phyloP scores from a whole-genome alignment of 2,329 filamentous ascomycete species.

The Penicillium sp. region DNA sequence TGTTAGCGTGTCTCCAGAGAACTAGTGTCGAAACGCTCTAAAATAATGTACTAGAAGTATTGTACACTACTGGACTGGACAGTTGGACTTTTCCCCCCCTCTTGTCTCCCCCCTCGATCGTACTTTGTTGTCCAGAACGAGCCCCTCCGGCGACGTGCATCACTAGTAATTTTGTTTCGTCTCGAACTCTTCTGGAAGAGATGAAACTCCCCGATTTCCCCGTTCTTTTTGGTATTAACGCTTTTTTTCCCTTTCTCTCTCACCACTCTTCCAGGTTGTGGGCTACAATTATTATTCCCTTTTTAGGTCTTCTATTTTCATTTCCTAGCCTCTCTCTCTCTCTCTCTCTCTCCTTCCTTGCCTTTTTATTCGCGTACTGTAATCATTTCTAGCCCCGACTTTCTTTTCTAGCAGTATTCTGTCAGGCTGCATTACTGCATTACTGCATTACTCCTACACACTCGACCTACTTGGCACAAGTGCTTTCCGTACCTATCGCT shows the following conservation, averaged over 20 bases:
- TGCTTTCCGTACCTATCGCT: conserved; percentile 1
- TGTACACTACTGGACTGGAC: background rate
- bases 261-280: conserved; percentile 4
- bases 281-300: background rate
- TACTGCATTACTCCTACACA: background rate
- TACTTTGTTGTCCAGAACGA: conserved; percentile 15
- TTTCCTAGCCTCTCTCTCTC: background rate
- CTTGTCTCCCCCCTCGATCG: conserved; percentile 19
- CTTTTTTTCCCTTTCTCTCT: conserved; percentile 15
- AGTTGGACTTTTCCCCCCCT: background rate
- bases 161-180: conserved; percentile 27
- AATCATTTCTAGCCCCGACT: background rate
- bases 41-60: background rate
- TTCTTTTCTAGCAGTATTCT: background rate
- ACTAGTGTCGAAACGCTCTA: background rate
- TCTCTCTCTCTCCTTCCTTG: background rate
- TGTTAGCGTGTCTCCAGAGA: background rate
- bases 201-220: conserved; percentile 30
- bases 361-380: conserved; percentile 1
- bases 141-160: conserved; percentile 14
- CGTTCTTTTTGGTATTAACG: conserved; percentile 25
- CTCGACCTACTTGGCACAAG: background rate
- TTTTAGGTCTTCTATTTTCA: conserved; percentile 1
- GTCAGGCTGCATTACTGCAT: conserved; percentile 3
- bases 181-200: conserved; percentile 30